Conservation (phyloP, 768 basidiomycete species). For the Russula sp. region DNA sequence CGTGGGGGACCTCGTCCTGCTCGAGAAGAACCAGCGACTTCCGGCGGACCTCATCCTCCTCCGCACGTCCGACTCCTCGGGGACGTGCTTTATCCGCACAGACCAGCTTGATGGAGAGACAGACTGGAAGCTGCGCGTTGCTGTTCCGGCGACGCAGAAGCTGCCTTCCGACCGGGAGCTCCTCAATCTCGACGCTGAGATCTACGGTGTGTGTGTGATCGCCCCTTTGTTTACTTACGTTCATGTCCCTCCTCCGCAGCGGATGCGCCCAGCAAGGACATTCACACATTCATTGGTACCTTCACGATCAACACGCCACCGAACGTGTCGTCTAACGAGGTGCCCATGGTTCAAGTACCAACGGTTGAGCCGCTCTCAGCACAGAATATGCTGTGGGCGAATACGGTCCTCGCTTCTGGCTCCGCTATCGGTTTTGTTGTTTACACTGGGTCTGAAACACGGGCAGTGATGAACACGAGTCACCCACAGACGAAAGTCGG, state of each 20-base stretch:
- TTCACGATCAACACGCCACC: conserved; percentile 63
- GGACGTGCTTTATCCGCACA: conserved; percentile 95
- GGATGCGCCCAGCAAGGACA: conserved; percentile 94
- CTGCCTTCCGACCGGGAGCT: conserved; percentile 50
- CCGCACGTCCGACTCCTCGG: conserved; percentile 79
- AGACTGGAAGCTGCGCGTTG: conserved; percentile 95
- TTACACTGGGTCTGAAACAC: conserved; percentile 91
- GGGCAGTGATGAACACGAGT: conserved; percentile 98
- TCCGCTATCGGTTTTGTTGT: conserved; percentile 88
- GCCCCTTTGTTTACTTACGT: background rate
- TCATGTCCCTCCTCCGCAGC: conserved; percentile 38
- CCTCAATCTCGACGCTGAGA: conserved; percentile 68
- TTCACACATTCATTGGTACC: conserved; percentile 91
- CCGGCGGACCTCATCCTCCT: conserved; percentile 91
- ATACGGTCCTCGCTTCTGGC: conserved; percentile 94
- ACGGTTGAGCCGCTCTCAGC: conserved; percentile 82
- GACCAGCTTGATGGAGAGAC: conserved; percentile 99
- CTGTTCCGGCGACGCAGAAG: conserved; percentile 77
- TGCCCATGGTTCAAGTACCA: conserved; percentile 34
- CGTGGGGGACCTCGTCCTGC: conserved; percentile 82
- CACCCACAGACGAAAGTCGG: conserved; percentile 95
- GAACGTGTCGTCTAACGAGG: conserved; percentile 27
- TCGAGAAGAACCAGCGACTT: conserved; percentile 97
- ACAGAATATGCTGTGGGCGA: conserved; percentile 95
- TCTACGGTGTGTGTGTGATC: conserved; percentile 54